phyloP scores from a whole-genome alignment of 1,284 basidiomycete species.

The Pterulicium gracile region DNA sequence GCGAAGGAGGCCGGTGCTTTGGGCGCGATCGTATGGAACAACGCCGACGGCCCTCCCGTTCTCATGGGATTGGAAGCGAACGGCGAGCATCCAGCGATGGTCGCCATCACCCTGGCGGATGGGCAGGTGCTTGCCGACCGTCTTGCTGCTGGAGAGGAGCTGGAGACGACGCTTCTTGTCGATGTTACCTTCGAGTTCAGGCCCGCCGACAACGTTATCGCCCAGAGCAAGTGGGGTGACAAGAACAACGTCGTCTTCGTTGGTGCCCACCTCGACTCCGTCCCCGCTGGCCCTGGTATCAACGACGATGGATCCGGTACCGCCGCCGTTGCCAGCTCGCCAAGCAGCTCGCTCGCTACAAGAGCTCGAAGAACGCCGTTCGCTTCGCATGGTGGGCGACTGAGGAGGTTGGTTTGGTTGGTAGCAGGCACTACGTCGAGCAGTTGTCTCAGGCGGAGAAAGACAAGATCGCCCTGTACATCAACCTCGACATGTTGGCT shows the following conservation, averaged over 20 bases:
- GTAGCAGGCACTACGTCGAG: background rate
- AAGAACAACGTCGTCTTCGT: background rate
- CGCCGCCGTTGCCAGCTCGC: background rate
- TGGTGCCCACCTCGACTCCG: background rate
- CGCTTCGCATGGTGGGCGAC: background rate
- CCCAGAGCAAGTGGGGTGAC: too few species aligned
- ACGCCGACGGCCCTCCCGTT: slow-evolving; percentile 13
- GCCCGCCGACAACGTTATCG: too few species aligned
- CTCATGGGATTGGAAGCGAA: too few species aligned
- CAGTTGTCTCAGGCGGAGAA: background rate
- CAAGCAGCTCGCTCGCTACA: background rate
- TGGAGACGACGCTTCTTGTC: too few species aligned
- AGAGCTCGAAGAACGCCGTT: background rate
- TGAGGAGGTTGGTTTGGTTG: background rate
- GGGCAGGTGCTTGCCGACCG: too few species aligned
- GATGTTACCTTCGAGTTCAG: too few species aligned
- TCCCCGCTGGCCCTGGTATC: background rate
- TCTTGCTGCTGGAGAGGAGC: too few species aligned
- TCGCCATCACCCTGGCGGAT: too few species aligned
- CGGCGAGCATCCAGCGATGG: too few species aligned
- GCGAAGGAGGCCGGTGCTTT: slow-evolving; percentile 15
- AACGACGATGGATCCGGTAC: too few species aligned
- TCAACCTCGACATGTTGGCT: background rate
- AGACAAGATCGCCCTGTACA: background rate
- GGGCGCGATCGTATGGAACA: slow-evolving; percentile 18